Evolutionary conservation across 2,329 filamentous ascomycete genomes (phyloP), one percentile per base, ranked within the genome.

Genomic region (Verticillium albo-atrum): DNA sequence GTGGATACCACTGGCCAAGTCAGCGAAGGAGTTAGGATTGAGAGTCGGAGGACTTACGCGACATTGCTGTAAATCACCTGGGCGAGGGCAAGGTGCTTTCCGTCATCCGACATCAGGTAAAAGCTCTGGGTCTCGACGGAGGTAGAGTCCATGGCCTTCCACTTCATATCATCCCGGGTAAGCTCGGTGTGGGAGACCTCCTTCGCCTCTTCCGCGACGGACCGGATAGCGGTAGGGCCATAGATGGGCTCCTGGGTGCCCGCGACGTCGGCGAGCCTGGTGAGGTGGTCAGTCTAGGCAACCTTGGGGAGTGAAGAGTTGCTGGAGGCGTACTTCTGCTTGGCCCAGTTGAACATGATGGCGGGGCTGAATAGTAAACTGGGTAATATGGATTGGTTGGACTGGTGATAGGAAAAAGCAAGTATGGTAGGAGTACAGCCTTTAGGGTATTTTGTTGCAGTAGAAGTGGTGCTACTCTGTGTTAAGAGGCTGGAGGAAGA

Each of bases 1-100:
- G 68, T 90, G 89, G 65, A 99, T 86, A 73, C 94, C 93, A 68
- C 93, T 97, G 71, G 65, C 4, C 53, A 55, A 56, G 28, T 20
- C 51, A 53, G 51, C 25, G 23, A 25, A n/a, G n/a, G 26, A 30
- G 25, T 20, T 20, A 26, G 63, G 17, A 57, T n/a, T 23, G 52
- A 12, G 42, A 27, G 20, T 7, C n/a, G 15, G 20, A 34, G 59
- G 55, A 55, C 89, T 76, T 87, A 97, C 93, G 86, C 89, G 73
- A 99, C 90, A 77, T 97, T 97, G 81, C 91, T 98, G 82, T 98
- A 97, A 74, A 99, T 97, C 76, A 98, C 84, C 82, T 99, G 95
- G 62, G 86, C 86, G 75, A 97, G 85, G 57, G 84, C 91, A 64
- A 93, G 75, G 64, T 88, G 82, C 42, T 50, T 50, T 56, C 95